Evolutionary conservation across 257 asterid species (phyloP).

Genomic region (Capsicum pubescens): DNA sequence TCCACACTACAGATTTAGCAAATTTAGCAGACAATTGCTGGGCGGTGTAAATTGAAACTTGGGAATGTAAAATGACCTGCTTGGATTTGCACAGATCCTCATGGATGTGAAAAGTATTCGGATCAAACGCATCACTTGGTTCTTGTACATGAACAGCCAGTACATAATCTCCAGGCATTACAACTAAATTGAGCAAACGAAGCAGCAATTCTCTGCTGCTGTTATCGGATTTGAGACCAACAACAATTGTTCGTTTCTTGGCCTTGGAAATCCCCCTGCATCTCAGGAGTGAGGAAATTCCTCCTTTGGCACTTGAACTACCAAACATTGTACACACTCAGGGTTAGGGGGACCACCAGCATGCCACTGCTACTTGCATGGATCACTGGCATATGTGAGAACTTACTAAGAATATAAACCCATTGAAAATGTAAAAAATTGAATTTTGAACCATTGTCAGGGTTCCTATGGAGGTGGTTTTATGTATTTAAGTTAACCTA

Average conservation of each 20-base stretch:
- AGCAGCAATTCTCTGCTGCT: slow-evolving; percentile 75
- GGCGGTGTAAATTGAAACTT: not conserved
- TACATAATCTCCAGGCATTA: slow-evolving; percentile 54
- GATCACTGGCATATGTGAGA: not conserved
- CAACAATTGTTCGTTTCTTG: slow-evolving; percentile 54
- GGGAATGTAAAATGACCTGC: slow-evolving; percentile 35
- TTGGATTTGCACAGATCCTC: slow-evolving; percentile 57
- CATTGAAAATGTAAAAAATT: not conserved
- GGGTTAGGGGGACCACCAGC: not conserved
- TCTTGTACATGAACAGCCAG: slow-evolving; percentile 73
- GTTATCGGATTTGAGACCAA: slow-evolving; percentile 73
- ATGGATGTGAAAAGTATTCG: slow-evolving; percentile 59
- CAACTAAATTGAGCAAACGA: slow-evolving; percentile 53
- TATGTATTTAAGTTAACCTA: not conserved
- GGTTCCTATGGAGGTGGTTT: not conserved
- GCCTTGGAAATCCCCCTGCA: slow-evolving; percentile 30
- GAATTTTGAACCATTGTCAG: not conserved
- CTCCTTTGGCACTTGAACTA: slow-evolving; percentile 26
- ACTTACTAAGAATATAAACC: not conserved
- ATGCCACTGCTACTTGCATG: not conserved
- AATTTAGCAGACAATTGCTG: not conserved
- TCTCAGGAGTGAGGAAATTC: slow-evolving; percentile 47
- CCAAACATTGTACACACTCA: slow-evolving; percentile 17
- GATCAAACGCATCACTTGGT: slow-evolving; percentile 59
- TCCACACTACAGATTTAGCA: not conserved